A percentile compares a stretch with the other conserved stretches of the same genome.
Evolutionary conservation across 257 asterid species (phyloP).

Genomic region (Capsicum baccatum): DNA sequence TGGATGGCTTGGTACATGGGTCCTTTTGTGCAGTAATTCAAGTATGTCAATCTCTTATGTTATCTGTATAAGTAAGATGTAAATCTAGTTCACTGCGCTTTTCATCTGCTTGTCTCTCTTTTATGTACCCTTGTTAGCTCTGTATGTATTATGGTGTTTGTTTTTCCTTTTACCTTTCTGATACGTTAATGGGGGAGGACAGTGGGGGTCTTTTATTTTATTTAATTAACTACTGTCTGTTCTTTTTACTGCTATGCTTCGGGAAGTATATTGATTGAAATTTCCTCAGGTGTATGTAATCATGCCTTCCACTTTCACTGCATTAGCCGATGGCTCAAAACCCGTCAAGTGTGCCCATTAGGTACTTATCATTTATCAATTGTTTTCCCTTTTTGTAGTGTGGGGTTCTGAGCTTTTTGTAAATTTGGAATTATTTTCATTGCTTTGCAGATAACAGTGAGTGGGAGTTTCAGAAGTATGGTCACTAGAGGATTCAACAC

Average conservation of each 20-base stretch:
- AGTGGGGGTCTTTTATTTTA: not conserved
- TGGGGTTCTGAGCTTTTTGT: not conserved
- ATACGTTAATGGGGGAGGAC: not conserved
- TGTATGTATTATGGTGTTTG: not conserved
- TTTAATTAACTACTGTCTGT: not conserved
- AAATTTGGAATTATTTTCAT: not conserved
- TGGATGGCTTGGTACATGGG: not conserved
- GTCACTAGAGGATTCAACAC: conserved; percentile 22
- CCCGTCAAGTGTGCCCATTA: conserved; percentile 34
- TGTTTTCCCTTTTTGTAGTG: not conserved
- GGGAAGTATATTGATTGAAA: conserved; percentile 9
- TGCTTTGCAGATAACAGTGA: conserved; percentile 20
- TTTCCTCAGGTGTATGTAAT: conserved; percentile 29
- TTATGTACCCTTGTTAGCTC: not conserved
- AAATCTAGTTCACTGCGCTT: not conserved
- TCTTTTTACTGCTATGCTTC: not conserved
- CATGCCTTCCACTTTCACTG: conserved; percentile 41
- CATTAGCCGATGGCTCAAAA: conserved; percentile 37
- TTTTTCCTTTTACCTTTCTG: not conserved
- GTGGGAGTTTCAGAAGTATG: conserved; percentile 30
- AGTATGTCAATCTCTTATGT: not conserved
- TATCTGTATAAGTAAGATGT: not conserved
- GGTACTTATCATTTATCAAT: conserved; percentile 1
- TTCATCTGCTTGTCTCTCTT: not conserved
- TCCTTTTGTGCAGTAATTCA: conserved; percentile 3